Percentiles rank a stretch among this genome's conserved stretches.
Evolutionary conservation across 2,329 filamentous ascomycete genomes (phyloP).

Genomic region (Xylaria hypoxylon): DNA sequence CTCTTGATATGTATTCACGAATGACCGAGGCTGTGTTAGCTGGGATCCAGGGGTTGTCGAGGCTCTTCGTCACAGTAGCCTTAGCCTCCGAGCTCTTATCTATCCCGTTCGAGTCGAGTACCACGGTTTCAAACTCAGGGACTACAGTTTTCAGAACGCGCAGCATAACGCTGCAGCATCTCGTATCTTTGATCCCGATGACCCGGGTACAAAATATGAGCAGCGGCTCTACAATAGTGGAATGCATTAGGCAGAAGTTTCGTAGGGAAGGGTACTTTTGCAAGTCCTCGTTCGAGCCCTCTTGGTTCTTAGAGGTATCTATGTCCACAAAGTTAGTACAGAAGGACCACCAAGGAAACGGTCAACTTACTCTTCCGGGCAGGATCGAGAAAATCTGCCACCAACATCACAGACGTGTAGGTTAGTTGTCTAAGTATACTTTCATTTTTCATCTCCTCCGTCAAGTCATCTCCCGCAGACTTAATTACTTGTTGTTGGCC

Average conservation of each 20-base stretch:
- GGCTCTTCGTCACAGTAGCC: conserved; percentile 29
- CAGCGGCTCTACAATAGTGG: conserved; percentile 84
- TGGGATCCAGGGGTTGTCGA: conserved; percentile 60
- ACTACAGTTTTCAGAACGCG: conserved; percentile 88
- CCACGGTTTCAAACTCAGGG: conserved; percentile 72
- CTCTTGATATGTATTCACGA: conserved; percentile 87
- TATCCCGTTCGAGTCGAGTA: conserved; percentile 20
- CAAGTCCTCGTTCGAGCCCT: conserved; percentile 45
- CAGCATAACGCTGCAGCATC: conserved; percentile 87
- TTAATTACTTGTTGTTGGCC: conserved; percentile 70
- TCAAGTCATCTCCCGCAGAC: conserved; percentile 80
- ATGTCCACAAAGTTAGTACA: conserved; percentile 23
- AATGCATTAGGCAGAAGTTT: conserved; percentile 83
- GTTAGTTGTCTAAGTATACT: conserved; percentile 94
- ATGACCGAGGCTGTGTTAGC: conserved; percentile 72
- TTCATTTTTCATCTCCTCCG: conserved; percentile 98
- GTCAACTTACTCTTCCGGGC: conserved; percentile 68
- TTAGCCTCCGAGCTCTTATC: conserved; percentile 14
- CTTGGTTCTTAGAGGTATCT: conserved; percentile 45
- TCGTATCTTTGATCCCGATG: conserved; percentile 87
- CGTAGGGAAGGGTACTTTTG: conserved; percentile 71
- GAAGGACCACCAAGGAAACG: conserved; percentile 34
- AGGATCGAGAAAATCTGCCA: conserved; percentile 88
- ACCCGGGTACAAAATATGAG: conserved; percentile 92
- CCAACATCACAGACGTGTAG: conserved; percentile 90